A percentile compares a stretch with the other conserved stretches of the same genome.
These are phyloP conservation scores for Trichoderma koningii DNA, from an alignment of 2,329 filamentous ascomycete species.

Conservation along the genomic window DNA sequence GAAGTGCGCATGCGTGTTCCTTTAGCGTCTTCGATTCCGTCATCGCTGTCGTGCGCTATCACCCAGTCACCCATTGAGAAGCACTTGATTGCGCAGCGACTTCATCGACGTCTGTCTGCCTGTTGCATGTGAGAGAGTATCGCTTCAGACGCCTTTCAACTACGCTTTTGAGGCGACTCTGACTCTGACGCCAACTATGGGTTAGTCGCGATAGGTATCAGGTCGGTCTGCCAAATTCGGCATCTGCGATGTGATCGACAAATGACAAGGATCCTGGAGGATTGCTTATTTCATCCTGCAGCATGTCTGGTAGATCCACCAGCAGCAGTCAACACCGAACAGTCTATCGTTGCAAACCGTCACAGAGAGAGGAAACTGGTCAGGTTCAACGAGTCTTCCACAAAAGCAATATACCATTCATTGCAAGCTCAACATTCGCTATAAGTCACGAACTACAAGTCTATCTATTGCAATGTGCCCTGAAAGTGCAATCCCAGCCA, in stretches of 20 bases:
- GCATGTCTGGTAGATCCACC: no score
- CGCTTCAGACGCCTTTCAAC: neutral
- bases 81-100: neutral
- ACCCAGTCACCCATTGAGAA: neutral
- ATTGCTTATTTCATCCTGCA: no score
- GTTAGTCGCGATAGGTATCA: no score
- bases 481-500: neutral
- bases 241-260: no score
- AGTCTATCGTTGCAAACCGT: no score
- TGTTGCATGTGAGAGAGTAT: neutral
- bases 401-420: no score
- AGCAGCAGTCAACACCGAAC: no score
- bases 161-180: neutral
- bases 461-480: neutral
- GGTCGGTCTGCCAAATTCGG: no score
- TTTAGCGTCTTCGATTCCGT: neutral
- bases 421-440: neutral
- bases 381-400: no score
- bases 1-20: neutral
- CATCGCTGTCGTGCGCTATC: neutral
- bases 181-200: no score
- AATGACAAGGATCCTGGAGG: no score
- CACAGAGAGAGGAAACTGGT: no score
- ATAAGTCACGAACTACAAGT: neutral
- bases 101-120: neutral